Base-by-base conservation (phyloP, 306 rosid genomes). In the Vigna unguiculata region DNA sequence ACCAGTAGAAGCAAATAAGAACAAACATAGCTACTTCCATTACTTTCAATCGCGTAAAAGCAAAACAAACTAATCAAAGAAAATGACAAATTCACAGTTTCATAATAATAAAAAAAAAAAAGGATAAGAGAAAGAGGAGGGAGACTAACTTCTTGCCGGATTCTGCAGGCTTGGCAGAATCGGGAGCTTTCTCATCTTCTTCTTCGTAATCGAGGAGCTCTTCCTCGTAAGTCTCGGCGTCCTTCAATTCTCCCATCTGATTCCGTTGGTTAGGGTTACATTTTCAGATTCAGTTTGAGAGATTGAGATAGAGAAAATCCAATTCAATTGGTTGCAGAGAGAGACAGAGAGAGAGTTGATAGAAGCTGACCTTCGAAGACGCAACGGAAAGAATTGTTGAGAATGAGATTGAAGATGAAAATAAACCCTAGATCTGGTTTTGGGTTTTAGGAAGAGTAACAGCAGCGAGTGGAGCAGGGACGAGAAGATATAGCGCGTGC, bases 131-230 rank as follows among this genome's bases (percentile, higher is more conserved):
- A 43, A 30, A 15, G 30, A 7, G 14, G 4, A 72, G 14, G 28
- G 72, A 72, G 10, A 80, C 92, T 81, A 48, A 88, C 96, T 88
- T 90, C 59, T 88, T 88, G 76, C 46, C 93, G 13, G 91, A 20
- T 40, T 86, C 93, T 22, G 88, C 61, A 21, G 91, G 85, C 57
- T 88, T 88, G 13, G 85, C 75, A 62, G 96, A 83, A 73, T 86
- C 91, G 74, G 85, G 86, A 74, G 82, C 83, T 17, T 82, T 88
- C 9, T 87, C 91, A 24, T 88, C 96, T 53, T 91, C 93, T 51
- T 87, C 93, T 67, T 88, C 93, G 63, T 87, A 91, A 76, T 91
- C 93, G 64, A 91, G 82, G 24, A 88, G 91, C 85, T 91, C 93
- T 48, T 88, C 93, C 75, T 88, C 96, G 84, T 88, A 91, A 7